phyloP scores from a whole-genome alignment of 2,329 filamentous ascomycete species.

The Penicillium glabrum region DNA sequence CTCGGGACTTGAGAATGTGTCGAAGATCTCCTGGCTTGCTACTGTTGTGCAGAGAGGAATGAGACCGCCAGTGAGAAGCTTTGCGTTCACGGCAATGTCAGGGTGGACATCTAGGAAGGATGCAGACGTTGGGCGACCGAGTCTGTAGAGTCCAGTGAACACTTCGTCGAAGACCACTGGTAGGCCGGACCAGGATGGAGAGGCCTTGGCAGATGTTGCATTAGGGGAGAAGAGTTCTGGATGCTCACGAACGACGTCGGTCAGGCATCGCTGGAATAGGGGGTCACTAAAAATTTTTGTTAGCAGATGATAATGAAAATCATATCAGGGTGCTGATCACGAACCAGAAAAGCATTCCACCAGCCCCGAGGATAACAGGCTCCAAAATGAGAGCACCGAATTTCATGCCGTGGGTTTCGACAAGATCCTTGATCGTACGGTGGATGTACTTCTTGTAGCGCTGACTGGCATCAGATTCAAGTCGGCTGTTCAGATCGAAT shows the following conservation, averaged over 20 bases:
- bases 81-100: conserved; percentile 79
- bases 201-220: conserved; percentile 9
- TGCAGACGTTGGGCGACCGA: conserved; percentile 70
- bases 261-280: conserved; percentile 73
- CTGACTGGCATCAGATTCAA: conserved; percentile 45
- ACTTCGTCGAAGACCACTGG: conserved; percentile 84
- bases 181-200: conserved; percentile 65
- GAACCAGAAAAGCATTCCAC: conserved; percentile 78
- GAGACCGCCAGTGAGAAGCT: conserved; percentile 77
- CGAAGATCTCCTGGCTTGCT: conserved; percentile 71
- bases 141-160: conserved; percentile 80
- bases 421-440: conserved; percentile 53
- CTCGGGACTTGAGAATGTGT: conserved; percentile 67
- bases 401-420: conserved; percentile 57
- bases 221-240: conserved; percentile 53
- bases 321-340: conserved; percentile 26
- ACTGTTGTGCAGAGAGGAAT: conserved; percentile 75
- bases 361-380: conserved; percentile 76
- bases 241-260: conserved; percentile 63
- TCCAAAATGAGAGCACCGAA: conserved; percentile 80
- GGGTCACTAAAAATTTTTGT: conserved; percentile 61
- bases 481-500: conserved; percentile 59
- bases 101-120: conserved; percentile 68
- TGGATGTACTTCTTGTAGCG: conserved; percentile 63
- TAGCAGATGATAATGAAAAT: neutral